Evolutionary conservation across 768 basidiomycete species (phyloP), one percentile per base, ranked within the genome.

Genomic region (Amanita exitialis): DNA sequence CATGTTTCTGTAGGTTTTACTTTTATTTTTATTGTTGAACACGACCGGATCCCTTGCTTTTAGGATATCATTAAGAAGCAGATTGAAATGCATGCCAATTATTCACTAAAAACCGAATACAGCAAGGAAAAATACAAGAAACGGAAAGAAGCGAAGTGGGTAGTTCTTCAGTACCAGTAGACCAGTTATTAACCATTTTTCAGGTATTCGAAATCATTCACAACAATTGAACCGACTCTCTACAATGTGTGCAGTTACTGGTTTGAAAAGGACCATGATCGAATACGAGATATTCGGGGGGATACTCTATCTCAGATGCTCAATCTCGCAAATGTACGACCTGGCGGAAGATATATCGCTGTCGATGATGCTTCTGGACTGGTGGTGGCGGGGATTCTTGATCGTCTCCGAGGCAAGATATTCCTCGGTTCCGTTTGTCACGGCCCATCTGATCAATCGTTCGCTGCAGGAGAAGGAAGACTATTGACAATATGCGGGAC

Each of bases 111-210:
- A 68, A 98, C 94, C 1, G 96, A 95, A 66, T 98, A 94, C 66
- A 93, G 90, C 67, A 98, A 99, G 67, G 94, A 98, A 61, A 99
- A 99, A 64, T 99, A 97, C 68, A 86, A 80, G 64, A 95, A 94
- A 65, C 77, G 91, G 35, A 99, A 99, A 66, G 90, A 94, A 69
- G 92, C 90, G 51, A 99, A 98, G 94, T 95, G 61, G 57, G 83
- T 64, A 20, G 13, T 13, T 23, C 34, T 36, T 42, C 16, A 37
- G 4, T 1, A 36, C 7, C 18, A 7, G 12, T 15, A n/a, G 30
- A 32, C 23, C 16, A 15, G 20, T 20, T 9, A 32, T 41, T 9
- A 28, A 37, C 27, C 16, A 4, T 15, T 46, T 16, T 38, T 27
- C 54, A 98, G 94, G 59, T 97, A 88, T 64, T 84, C 82, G 4